Evolutionary conservation across 2,329 filamentous ascomycete genomes (phyloP), one percentile per base, ranked within the genome.

Genomic region (Aspergillus glaucus): DNA sequence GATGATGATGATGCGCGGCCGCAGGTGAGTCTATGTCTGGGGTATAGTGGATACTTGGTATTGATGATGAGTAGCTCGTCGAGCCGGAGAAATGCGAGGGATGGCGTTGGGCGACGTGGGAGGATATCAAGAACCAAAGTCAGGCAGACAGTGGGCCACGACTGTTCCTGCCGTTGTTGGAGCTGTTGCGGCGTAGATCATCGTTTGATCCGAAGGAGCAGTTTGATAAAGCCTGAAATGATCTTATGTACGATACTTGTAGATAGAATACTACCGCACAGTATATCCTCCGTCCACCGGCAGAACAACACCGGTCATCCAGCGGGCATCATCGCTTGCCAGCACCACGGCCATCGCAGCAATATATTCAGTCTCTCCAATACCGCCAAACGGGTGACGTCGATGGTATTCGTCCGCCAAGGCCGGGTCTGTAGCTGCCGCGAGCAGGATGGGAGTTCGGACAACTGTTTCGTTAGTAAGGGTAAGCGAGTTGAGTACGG

Each of bases 41-140:
- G 44, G 9, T 15, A 41, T 28, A 9, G 41, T 24, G 12, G 34
- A 3, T 24, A 22, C n/a, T 47, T 47, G 14, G 42, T 22, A 51
- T 44, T 14, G 7, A 12, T n/a, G 14, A 39, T 30, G 21, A 22
- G 5, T 50, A 61, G 51, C 36, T 67, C 17, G 45, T 65, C 54
- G 76, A 80, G 52, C 73, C 75, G 0, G 64, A 79, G 2, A 82
- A 81, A 60, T 82, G 79, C 55, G 72, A 72, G 4, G 67, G 65
- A 0, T 82, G 79, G 79, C 65, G 75, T 19, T 81, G 78, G 78
- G 59, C 72, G 0, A 63, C 54, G 1, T 82, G 79, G 79, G 62
- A 68, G 17, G 67, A 75, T 30, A 60, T 81, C 56, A 60, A 62
- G 57, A 51, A 48, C 37, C 37, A 40, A 7, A 14, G 9, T 3